These are phyloP conservation scores for Tulasnella sp. DNA, from an alignment of 768 basidiomycete genomes.

Conservation along the genomic window DNA sequence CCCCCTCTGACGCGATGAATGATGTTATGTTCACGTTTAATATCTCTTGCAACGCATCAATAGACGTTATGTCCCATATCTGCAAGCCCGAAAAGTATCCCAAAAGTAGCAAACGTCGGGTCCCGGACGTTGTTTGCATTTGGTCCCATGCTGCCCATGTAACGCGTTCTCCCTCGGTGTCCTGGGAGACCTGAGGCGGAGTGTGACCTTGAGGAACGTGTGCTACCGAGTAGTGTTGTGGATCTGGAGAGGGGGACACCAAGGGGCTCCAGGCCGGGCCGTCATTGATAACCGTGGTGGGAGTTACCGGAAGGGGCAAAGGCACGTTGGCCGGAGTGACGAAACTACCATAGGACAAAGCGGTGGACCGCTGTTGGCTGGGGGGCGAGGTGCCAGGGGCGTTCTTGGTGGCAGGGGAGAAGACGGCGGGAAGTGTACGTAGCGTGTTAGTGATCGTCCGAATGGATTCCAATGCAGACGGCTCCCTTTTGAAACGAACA, in stretches of 20 bases:
- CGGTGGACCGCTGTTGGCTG: conserved; percentile 31
- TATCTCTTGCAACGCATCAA: conserved; percentile 40
- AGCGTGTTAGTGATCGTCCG: conserved; percentile 11
- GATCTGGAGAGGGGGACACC: conserved; percentile 23
- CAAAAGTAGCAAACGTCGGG: conserved; percentile 39
- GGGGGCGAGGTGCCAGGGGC: neutral
- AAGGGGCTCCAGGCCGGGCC: conserved; percentile 10
- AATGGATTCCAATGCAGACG: conserved; percentile 12
- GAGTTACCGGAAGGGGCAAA: conserved; percentile 21
- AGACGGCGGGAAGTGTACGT: conserved; percentile 10
- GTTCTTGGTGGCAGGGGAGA: conserved; percentile 10
- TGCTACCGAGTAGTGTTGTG: neutral
- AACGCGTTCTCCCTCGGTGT: conserved; percentile 27
- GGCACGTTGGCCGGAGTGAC: conserved; percentile 25
- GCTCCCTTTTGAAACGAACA: neutral
- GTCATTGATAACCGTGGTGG: conserved; percentile 24
- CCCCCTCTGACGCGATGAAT: conserved; percentile 23
- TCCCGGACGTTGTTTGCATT: conserved; percentile 18
- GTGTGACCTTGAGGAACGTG: neutral
- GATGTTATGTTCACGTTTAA: conserved; percentile 34
- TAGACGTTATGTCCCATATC: conserved; percentile 49
- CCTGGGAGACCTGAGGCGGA: neutral
- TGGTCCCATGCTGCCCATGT: conserved; percentile 38
- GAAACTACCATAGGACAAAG: conserved; percentile 37
- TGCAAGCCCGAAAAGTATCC: conserved; percentile 43